Conservation (phyloP, 371 early-diverging fungal species). For the Mucor racemosus region DNA sequence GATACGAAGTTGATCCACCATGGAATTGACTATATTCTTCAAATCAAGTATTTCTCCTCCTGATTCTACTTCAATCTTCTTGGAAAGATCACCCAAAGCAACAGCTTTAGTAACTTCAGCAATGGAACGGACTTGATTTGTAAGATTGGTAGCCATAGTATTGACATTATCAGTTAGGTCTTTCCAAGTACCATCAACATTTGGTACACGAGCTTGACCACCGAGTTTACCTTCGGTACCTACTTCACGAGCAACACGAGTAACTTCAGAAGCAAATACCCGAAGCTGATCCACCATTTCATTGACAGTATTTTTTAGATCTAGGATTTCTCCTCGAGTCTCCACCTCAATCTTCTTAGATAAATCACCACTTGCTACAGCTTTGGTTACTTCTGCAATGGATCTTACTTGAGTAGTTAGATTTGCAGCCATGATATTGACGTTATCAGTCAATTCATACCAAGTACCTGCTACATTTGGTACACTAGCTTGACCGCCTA, state of each 20-base stretch:
- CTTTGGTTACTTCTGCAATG: slow-evolving; percentile 63
- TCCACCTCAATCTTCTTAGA: slow-evolving; percentile 49
- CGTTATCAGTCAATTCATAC: slow-evolving; percentile 69
- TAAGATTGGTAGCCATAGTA: slow-evolving; percentile 58
- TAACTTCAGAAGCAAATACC: slow-evolving; percentile 55
- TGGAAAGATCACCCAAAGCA: slow-evolving; percentile 49
- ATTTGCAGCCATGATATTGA: slow-evolving; percentile 67
- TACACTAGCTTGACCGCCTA: too few species aligned
- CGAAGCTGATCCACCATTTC: slow-evolving; percentile 32
- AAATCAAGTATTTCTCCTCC: slow-evolving; percentile 60
- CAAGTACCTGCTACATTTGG: slow-evolving; percentile 51
- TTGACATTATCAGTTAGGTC: slow-evolving; percentile 73
- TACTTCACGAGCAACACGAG: slow-evolving; percentile 46
- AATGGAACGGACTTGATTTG: slow-evolving; percentile 54
- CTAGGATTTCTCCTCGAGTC: slow-evolving; percentile 56
- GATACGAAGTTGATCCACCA: slow-evolving; percentile 54
- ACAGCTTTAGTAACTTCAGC: slow-evolving; percentile 54
- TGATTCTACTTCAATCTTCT: slow-evolving; percentile 43
- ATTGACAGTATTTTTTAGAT: slow-evolving; percentile 45
- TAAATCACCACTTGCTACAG: slow-evolving; percentile 47
- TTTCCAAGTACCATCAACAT: slow-evolving; percentile 74
- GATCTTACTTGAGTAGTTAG: slow-evolving; percentile 63
- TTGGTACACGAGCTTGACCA: slow-evolving; percentile 57
- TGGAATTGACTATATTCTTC: slow-evolving; percentile 58
- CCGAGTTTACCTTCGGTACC: slow-evolving; percentile 58